phyloP scores from a whole-genome alignment of 2,329 filamentous ascomycete species.

The Fusarium sp. region DNA sequence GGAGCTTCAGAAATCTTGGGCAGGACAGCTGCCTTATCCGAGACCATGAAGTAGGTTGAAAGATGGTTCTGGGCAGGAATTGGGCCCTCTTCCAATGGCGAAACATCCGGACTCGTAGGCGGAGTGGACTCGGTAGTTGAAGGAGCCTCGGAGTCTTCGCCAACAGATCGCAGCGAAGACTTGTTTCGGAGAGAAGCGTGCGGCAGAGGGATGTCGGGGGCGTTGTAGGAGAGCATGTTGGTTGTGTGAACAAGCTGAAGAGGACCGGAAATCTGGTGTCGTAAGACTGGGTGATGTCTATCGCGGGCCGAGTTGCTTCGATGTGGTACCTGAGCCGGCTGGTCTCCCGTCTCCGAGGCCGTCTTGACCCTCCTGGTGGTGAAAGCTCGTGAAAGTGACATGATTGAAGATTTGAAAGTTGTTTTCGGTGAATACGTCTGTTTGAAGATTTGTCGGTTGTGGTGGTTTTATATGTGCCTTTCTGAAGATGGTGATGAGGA shows the following conservation, averaged over 20 bases:
- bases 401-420: conserved; percentile 46
- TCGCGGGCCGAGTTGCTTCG: conserved; percentile 62
- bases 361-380: conserved; percentile 74
- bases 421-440: conserved; percentile 10
- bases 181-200: conserved; percentile 60
- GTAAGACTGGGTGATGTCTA: conserved; percentile 61
- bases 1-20: conserved; percentile 56
- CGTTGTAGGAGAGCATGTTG: conserved; percentile 95
- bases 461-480: conserved; percentile 22
- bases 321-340: conserved; percentile 56
- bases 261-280: conserved; percentile 86
- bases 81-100: conserved; percentile 65
- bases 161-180: conserved; percentile 64
- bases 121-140: conserved; percentile 69
- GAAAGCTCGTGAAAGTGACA: conserved; percentile 76
- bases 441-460: conserved; percentile 5
- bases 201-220: conserved; percentile 81
- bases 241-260: conserved; percentile 92
- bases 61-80: conserved; percentile 75
- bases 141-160: conserved; percentile 76
- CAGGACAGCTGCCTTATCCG: conserved; percentile 58
- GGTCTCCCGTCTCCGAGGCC: conserved; percentile 59
- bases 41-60: conserved; percentile 73
- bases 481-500: conserved; percentile 3
- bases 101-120: conserved; percentile 77